Conservation (phyloP, 306 rosid genomes). For the Vigna mungo region DNA sequence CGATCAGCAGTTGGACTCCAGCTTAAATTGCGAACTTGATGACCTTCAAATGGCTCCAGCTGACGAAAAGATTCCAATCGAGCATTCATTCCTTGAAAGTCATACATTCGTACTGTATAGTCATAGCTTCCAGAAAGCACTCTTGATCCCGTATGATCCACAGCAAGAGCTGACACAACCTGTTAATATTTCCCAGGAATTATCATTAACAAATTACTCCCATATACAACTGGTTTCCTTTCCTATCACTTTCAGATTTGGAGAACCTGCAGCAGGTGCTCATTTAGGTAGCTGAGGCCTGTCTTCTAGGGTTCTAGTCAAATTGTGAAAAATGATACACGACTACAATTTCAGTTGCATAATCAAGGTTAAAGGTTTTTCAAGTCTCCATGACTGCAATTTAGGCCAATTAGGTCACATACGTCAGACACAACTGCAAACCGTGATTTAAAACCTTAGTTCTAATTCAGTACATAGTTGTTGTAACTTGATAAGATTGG, state of each 20-base stretch:
- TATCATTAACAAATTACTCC: neutral
- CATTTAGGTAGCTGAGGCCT: neutral
- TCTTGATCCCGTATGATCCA: conserved; percentile 94
- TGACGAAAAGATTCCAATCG: conserved; percentile 88
- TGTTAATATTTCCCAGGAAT: conserved; percentile 44
- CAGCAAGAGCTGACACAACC: conserved; percentile 93
- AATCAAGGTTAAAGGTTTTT: neutral
- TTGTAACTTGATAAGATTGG: neutral
- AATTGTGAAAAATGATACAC: neutral
- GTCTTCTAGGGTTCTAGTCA: neutral
- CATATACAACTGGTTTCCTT: neutral
- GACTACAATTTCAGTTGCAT: neutral
- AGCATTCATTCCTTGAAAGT: conserved; percentile 96
- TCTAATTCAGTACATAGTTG: neutral
- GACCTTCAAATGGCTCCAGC: conserved; percentile 95
- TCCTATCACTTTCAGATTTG: conserved; percentile 2
- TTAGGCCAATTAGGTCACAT: neutral
- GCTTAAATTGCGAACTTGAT: conserved; percentile 90
- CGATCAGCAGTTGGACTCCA: conserved; percentile 96
- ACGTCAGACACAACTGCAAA: neutral
- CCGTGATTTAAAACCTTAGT: neutral
- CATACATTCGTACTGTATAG: conserved; percentile 86
- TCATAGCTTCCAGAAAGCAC: conserved; percentile 95
- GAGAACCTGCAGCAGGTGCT: neutral
- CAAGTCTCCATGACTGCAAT: neutral